A percentile compares a stretch with the other conserved stretches of the same genome.
Evolutionary conservation across 768 basidiomycete species (phyloP).

Genomic region (Tremella mesenterica): DNA sequence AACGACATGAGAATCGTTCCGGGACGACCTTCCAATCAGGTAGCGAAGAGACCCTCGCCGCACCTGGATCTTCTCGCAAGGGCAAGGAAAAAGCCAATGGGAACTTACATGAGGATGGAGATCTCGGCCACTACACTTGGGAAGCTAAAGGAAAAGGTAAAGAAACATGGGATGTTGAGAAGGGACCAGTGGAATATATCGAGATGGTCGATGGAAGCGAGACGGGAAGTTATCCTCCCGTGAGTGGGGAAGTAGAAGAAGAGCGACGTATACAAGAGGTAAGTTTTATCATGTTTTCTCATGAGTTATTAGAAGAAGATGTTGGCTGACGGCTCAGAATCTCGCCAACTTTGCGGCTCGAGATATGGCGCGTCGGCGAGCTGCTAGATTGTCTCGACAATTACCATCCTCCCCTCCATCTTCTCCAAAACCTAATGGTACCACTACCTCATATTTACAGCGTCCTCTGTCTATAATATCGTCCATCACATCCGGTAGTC

Average conservation of each 20-base stretch:
- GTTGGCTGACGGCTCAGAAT: conserved; percentile 15
- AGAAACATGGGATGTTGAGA: conserved; percentile 26
- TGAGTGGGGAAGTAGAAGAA: conserved; percentile 28
- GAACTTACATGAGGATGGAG: conserved; percentile 3
- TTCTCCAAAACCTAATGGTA: conserved; percentile 8
- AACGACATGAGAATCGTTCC: conserved; percentile 3
- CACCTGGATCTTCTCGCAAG: conserved; percentile 2
- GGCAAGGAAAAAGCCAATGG: conserved; percentile 10
- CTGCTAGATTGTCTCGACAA: conserved; percentile 22
- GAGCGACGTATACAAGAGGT: conserved; percentile 29
- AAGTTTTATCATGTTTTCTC: conserved; percentile 1
- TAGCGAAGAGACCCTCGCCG: neutral
- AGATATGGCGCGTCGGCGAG: conserved; percentile 28
- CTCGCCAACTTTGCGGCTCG: conserved; percentile 33
- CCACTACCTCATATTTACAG: conserved; percentile 12
- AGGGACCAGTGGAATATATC: conserved; percentile 22
- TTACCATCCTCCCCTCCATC: conserved; percentile 9
- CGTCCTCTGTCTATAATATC: conserved; percentile 17
- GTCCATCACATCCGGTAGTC: conserved; percentile 1
- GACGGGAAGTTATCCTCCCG: conserved; percentile 25
- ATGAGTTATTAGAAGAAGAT: too few relatives aligned
- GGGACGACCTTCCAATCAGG: neutral
- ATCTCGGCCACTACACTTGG: neutral
- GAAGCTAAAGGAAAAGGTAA: conserved; percentile 8
- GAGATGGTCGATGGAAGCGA: conserved; percentile 8